These are phyloP conservation scores for Leptomonas seymouri DNA, from an alignment of 208 protist species.

Conservation along the genomic window DNA sequence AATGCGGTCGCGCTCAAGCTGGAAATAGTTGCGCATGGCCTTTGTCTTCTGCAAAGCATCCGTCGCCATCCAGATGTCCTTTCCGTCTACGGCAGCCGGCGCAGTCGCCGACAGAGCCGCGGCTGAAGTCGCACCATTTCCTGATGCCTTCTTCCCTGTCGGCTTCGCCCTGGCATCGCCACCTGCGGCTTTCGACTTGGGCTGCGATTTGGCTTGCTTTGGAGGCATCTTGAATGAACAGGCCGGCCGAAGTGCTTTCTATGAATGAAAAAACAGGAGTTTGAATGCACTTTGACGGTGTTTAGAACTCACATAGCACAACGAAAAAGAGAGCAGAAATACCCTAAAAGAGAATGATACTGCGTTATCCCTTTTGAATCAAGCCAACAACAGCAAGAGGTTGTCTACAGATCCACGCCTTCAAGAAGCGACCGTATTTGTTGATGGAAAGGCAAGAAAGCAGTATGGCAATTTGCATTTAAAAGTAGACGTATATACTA, in stretches of 20 bases:
- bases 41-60: constrained; percentile 94
- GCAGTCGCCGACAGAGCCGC: constrained; percentile 19
- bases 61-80: constrained; percentile 86
- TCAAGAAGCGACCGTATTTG: no score
- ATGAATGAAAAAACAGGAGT: not conserved
- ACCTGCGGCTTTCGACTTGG: constrained; percentile 13
- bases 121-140: constrained; percentile 9
- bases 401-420: no score
- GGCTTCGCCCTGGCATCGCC: constrained; percentile 6
- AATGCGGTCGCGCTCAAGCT: constrained; percentile 97
- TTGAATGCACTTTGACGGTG: not conserved
- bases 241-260: not conserved
- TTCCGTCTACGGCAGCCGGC: constrained; percentile 52
- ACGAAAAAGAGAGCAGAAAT: no score
- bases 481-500: no score
- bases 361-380: no score
- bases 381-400: no score
- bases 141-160: constrained; percentile 2
- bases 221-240: constrained; percentile 33
- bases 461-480: no score
- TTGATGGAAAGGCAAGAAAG: no score
- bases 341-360: no score
- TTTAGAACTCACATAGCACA: no score
- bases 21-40: constrained; percentile 97
- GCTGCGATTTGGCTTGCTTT: constrained; percentile 31